Evolutionary conservation across 768 basidiomycete species (phyloP).

Genomic region (Tricholoma hemisulphureum): DNA sequence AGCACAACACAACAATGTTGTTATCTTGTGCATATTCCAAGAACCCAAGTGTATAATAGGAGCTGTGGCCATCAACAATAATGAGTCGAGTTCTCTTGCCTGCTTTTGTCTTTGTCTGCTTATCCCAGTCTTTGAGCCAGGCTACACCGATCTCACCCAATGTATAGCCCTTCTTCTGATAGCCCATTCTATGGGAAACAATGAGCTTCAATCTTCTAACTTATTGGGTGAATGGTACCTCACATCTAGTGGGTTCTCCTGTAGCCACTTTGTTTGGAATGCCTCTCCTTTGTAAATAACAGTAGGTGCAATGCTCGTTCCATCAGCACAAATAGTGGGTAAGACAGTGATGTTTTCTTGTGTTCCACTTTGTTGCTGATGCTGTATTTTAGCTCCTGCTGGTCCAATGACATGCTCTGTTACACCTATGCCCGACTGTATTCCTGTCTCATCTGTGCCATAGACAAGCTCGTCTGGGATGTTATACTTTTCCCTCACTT

Average conservation of each 20-base stretch:
- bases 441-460: slow-evolving; percentile 19
- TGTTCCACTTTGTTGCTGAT: slow-evolving; percentile 21
- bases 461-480: slow-evolving; percentile 20
- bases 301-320: slow-evolving; percentile 27
- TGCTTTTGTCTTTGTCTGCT: slow-evolving; percentile 33
- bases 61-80: slow-evolving; percentile 42
- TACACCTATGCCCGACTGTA: slow-evolving; percentile 2
- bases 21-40: slow-evolving; percentile 30
- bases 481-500: slow-evolving; percentile 5
- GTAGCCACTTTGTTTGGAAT: slow-evolving; percentile 28
- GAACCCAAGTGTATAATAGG: slow-evolving; percentile 34
- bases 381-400: slow-evolving; percentile 20
- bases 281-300: slow-evolving; percentile 40
- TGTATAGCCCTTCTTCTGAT: slow-evolving; percentile 33
- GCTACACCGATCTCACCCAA: slow-evolving; percentile 21
- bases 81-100: slow-evolving; percentile 29
- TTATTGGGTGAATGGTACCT: slow-evolving; percentile 22
- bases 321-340: slow-evolving; percentile 40
- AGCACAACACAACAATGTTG: slow-evolving; percentile 39
- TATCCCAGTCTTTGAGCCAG: slow-evolving; percentile 33
- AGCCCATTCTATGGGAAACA: slow-evolving; percentile 18
- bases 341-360: slow-evolving; percentile 36
- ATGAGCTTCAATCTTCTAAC: not conserved
- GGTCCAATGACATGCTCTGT: slow-evolving; percentile 28
- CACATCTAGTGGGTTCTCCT: slow-evolving; percentile 35